Evolutionary conservation across 202 grass and related monocot genomes (phyloP).

Genomic region (Sporobolus alterniflorus): DNA sequence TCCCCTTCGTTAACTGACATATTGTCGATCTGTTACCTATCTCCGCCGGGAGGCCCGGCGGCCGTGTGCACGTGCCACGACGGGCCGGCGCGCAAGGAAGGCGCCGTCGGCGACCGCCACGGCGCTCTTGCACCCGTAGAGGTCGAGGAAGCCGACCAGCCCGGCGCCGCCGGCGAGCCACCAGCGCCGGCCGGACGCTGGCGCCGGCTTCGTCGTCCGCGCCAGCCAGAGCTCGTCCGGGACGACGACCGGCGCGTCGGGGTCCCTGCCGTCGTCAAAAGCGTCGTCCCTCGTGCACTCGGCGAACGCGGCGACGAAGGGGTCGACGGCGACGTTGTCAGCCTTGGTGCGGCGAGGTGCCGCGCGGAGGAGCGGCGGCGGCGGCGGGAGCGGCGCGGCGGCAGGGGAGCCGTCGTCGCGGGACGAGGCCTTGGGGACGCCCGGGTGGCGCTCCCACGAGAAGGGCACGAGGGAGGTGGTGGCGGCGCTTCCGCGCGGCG

Average conservation of each 20-base stretch:
- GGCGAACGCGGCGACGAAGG: constrained; percentile 62
- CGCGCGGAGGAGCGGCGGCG: too few relatives aligned
- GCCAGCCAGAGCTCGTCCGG: constrained; percentile 12
- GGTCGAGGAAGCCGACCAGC: constrained; percentile 44
- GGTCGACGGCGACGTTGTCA: too few relatives aligned
- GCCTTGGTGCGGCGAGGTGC: too few relatives aligned
- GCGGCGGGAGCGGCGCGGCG: too few relatives aligned
- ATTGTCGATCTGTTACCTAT: constrained; percentile 6
- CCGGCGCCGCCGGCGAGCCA: not conserved
- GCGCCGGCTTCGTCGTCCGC: not conserved
- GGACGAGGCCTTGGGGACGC: too few relatives aligned
- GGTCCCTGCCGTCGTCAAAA: not conserved
- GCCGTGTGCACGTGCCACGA: not conserved
- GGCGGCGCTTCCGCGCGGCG: too few relatives aligned
- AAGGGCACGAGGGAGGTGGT: too few relatives aligned
- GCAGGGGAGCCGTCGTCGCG: too few relatives aligned
- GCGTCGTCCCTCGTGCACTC: constrained; percentile 66
- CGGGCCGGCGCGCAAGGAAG: constrained; percentile 44
- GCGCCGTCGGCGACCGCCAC: constrained; percentile 53
- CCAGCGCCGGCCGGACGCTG: constrained; percentile 1
- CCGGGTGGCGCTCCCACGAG: too few relatives aligned
- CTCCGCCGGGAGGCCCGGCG: constrained; percentile 8
- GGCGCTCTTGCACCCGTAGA: constrained; percentile 75
- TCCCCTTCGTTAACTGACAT: not conserved
- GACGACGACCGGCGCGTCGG: not conserved